Evolutionary conservation across 2,329 filamentous ascomycete species (phyloP), one percentile per base, ranked within the genome.

Genomic region (Diaporthe sp.): DNA sequence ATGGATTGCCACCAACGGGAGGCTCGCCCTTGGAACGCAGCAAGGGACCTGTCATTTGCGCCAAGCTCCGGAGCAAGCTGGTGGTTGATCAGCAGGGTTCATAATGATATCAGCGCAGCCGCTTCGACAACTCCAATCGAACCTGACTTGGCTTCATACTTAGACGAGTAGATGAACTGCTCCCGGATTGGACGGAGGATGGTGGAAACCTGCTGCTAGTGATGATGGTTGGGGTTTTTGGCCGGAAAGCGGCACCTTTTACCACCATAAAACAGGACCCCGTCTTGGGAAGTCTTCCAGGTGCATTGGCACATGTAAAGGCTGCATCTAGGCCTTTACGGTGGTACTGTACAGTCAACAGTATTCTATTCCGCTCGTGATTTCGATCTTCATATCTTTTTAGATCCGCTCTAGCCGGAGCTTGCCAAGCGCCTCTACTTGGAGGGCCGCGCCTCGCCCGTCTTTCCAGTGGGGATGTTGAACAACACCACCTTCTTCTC

Each of bases 381-480:
- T 68, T 5, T 37, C 31, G 9, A 53, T 53, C 34, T 39, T 53
- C 34, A 55, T 53, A 31, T 31, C 12, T 10, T 25, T 39, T 67
- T 67, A 15, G 22, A 39, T 55, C n/a, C 22, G 65, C 65, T 20
- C 47, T 70, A 70, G 49, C 65, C 65, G 65, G 22, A 4, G 22
- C 31, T 9, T 34, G 34, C 10, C 44, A 7, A 25, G 44, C 71
- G 28, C 58, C 51, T 73, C 22, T 65, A 73, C 49, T 73, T 73
- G 34, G 58, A 15, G 12, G 58, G 71, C 7, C 71, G 49, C 37
- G 57, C 63, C 73, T 77, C 76, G 17, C 76, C 76, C 15, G 77
- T 76, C 84, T 89, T 89, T 72, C 90, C 90, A 7, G 89, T 91
- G 9, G 90, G 90, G 72, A 92, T 90, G 79, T 83, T 85, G 82